Base-by-base conservation (phyloP, 768 basidiomycete species). In the Terana coerulea region DNA sequence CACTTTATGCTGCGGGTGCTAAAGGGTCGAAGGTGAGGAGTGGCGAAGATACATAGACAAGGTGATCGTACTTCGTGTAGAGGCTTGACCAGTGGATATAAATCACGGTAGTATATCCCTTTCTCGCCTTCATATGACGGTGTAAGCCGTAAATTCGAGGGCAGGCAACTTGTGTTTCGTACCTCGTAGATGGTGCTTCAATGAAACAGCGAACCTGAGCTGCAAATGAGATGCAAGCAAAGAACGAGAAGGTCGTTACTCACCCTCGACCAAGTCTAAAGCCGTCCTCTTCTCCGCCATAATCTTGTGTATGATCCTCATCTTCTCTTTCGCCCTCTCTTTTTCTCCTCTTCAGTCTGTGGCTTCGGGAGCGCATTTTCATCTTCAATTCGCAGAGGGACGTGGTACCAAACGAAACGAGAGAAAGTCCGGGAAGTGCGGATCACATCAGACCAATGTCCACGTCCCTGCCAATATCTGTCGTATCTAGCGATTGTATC, bases 151-250 rank as follows among this genome's bases (percentile, higher is more conserved):
- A n/a, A n/a, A n/a, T n/a, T n/a, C n/a, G n/a, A n/a, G n/a, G n/a
- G n/a, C n/a, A n/a, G n/a, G n/a, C n/a, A n/a, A n/a, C n/a, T n/a
- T n/a, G n/a, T 25, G 3, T 21, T 4, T 14, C 57, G 8, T 52
- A 75, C 79, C 78, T 64, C 83, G 72, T 22, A 84, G 65, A 57
- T 84, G 81, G 61, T 85, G 84, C 60, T 85, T 85, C 11, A 83
- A 54, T 0, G 82, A 72, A 12, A 83, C 71, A 3, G 75, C 67
- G 54, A 79, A 84, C 3, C 82, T 82, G 52, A 4, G 11, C 9
- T 17, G 30, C 21, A 47, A 8, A 40, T 25, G 40, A 9, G 30
- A 12, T 29, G 9, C n/a, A 12, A 34, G 39, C 34, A 21, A 12
- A 31, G 29, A 22, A 3, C 11, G 22, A 49, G 24, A 22, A 33